Base-by-base conservation (phyloP, 768 basidiomycete species). In the Lentinula sp. region DNA sequence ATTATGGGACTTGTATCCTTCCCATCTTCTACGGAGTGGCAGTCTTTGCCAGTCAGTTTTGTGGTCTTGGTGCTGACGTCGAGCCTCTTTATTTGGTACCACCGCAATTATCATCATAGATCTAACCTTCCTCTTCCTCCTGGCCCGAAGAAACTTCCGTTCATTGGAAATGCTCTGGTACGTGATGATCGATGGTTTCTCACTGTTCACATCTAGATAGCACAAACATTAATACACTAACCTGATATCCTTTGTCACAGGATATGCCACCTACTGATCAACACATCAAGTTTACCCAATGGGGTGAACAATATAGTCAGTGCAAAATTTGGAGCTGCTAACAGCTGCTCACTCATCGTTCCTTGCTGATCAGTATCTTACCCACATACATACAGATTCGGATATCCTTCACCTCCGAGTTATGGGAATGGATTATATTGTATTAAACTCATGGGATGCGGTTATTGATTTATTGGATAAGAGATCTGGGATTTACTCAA, bases 401-500 rank as follows among this genome's bases (percentile, higher is more conserved):
- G 71, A 73, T 50, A 70, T 74, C 20, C 59, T 75, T 3, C 67
- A 71, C 57, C 53, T 73, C 15, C 65, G 70, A 33, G 57, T 68
- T 20, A 68, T 66, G 20, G 73, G 73, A 18, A 65, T 64, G 2
- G 60, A 60, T 13, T 51, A 73, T 28, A 65, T 73, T 32, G 65
- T 74, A n/a, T 53, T 82, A 46, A 76, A 79, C 61, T 72, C 75
- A 3, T 39, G 68, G 1, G 70, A 79, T 48, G 73, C 74, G 1
- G 73, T 74, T 2, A 64, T 62, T 2, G 79, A 82, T 13, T 72
- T 82, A 15, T 71, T 82, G 43, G 79, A 80, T 52, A 75, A 72
- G 57, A 65, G 76, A 12, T 79, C 74, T 16, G 59, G 69, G 9
- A 75, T 76, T 20, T 81, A 81, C 63, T 81, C 79, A 10, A 70